Conservation (phyloP, 1,284 basidiomycete species). For the Schizopora paradoxa region DNA sequence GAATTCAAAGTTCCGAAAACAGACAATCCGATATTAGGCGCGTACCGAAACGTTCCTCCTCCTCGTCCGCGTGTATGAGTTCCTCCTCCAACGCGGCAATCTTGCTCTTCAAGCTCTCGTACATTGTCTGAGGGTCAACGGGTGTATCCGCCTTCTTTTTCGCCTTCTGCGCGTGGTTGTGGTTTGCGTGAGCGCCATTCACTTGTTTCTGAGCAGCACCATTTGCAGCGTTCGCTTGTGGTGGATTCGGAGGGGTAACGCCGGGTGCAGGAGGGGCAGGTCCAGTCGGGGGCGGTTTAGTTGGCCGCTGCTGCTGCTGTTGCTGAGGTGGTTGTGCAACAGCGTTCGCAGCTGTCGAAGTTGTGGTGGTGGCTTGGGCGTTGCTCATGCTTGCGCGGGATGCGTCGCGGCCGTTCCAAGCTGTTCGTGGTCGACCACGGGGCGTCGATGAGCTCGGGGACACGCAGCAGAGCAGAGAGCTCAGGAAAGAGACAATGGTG, state of each 20-base stretch:
- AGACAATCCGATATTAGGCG: neutral
- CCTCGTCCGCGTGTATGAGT: slow-evolving; percentile 76
- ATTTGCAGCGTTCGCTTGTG: slow-evolving; percentile 1
- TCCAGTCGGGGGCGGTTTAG: neutral
- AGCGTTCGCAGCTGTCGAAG: too few relatives aligned
- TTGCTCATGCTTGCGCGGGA: too few relatives aligned
- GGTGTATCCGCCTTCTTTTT: slow-evolving; percentile 46
- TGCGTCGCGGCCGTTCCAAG: too few relatives aligned
- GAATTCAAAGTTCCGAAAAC: slow-evolving; percentile 3
- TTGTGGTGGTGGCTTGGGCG: too few relatives aligned
- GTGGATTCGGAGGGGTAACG: neutral
- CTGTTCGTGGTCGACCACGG: too few relatives aligned
- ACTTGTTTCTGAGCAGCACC: slow-evolving; percentile 9
- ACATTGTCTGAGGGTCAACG: slow-evolving; percentile 76
- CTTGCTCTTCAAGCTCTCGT: slow-evolving; percentile 76
- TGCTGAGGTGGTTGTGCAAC: too few relatives aligned
- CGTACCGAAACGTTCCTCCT: slow-evolving; percentile 65
- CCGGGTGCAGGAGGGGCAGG: slow-evolving; percentile 7
- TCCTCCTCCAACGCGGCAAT: slow-evolving; percentile 83
- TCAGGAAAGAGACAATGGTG: too few relatives aligned
- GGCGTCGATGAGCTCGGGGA: too few relatives aligned
- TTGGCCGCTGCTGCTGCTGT: slow-evolving; percentile 1
- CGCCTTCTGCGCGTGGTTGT: slow-evolving; percentile 33
- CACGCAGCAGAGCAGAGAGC: too few relatives aligned
- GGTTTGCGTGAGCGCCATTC: slow-evolving; percentile 29